Evolutionary conservation across 2,329 filamentous ascomycete species (phyloP).

Genomic region (Gaeumannomyces sp.): DNA sequence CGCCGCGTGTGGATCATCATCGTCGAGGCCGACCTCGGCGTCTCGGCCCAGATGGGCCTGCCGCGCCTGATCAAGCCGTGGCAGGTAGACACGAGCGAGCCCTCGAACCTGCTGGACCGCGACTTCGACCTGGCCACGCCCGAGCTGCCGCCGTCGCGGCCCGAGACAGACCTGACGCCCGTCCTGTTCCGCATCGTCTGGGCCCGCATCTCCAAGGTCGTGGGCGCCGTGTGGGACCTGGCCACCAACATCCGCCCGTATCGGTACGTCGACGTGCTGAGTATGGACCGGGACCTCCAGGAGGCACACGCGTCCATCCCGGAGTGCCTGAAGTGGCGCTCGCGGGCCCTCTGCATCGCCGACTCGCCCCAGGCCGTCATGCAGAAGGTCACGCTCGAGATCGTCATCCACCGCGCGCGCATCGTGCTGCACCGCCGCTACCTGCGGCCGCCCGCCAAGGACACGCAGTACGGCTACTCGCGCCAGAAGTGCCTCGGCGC

Average conservation of each 20-base stretch:
- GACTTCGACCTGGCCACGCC: constrained; percentile 44
- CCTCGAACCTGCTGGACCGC: constrained; percentile 40
- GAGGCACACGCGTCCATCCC: constrained; percentile 16
- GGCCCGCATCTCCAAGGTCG: constrained; percentile 16
- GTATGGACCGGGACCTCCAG: constrained; percentile 18
- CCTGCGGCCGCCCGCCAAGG: constrained; percentile 24
- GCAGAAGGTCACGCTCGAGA: constrained; percentile 21
- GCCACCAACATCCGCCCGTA: constrained; percentile 12
- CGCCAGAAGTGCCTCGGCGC: constrained; percentile 37
- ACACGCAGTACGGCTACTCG: constrained; percentile 32
- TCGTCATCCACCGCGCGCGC: constrained; percentile 21
- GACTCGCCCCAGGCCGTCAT: constrained; percentile 20
- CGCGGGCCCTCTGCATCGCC: constrained; percentile 11
- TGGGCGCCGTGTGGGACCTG: constrained; percentile 17
- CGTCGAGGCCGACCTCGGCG: constrained; percentile 39
- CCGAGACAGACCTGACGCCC: constrained; percentile 35
- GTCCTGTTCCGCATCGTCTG: constrained; percentile 18
- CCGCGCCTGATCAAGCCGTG: constrained; percentile 42
- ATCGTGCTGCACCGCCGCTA: constrained; percentile 22
- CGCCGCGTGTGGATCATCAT: constrained; percentile 41
- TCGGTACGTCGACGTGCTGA: constrained; percentile 17
- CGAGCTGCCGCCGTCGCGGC: constrained; percentile 35
- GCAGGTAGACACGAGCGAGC: constrained; percentile 38
- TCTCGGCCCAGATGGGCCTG: constrained; percentile 47
- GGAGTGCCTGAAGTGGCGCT: constrained; percentile 9